Conservation (phyloP, 805 yeast genomes). For the Ogataea populi-albae region DNA sequence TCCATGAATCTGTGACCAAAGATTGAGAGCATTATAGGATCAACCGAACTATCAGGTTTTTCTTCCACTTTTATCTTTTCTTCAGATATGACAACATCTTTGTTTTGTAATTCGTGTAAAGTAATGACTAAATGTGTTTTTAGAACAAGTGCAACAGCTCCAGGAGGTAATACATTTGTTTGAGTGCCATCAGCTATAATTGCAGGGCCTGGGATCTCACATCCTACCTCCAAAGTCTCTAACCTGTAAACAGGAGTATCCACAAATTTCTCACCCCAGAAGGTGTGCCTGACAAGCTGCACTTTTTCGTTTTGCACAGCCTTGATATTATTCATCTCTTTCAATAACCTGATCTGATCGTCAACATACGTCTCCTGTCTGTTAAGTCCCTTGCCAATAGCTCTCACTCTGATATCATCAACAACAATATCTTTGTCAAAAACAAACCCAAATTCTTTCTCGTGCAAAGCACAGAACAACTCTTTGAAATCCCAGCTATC, state of each 20-base stretch:
- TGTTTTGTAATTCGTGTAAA: no score
- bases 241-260: constrained; percentile 54
- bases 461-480: constrained; percentile 54
- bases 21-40: constrained; percentile 69
- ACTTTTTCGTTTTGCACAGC: constrained; percentile 27
- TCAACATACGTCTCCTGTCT: constrained; percentile 40
- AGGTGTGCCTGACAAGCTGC: constrained; percentile 43
- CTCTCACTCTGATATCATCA: constrained; percentile 70
- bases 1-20: constrained; percentile 84
- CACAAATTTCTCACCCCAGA: constrained; percentile 49
- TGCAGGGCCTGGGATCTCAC: constrained; percentile 62
- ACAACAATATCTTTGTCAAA: constrained; percentile 55
- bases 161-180: constrained; percentile 65
- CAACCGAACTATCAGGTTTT: constrained; percentile 42
- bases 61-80: constrained; percentile 17
- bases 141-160: constrained; percentile 50
- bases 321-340: constrained; percentile 15
- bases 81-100: no score
- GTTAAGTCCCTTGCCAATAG: constrained; percentile 55
- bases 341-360: constrained; percentile 44
- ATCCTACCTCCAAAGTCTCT: constrained; percentile 51
- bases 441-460: constrained; percentile 70
- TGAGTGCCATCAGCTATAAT: constrained; percentile 77
- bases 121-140: constrained; percentile 57
- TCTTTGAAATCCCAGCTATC: constrained; percentile 30